Evolutionary conservation across 2,329 filamentous ascomycete species (phyloP), one percentile per base, ranked within the genome.

Genomic region (Colletotrichum tropicicola): DNA sequence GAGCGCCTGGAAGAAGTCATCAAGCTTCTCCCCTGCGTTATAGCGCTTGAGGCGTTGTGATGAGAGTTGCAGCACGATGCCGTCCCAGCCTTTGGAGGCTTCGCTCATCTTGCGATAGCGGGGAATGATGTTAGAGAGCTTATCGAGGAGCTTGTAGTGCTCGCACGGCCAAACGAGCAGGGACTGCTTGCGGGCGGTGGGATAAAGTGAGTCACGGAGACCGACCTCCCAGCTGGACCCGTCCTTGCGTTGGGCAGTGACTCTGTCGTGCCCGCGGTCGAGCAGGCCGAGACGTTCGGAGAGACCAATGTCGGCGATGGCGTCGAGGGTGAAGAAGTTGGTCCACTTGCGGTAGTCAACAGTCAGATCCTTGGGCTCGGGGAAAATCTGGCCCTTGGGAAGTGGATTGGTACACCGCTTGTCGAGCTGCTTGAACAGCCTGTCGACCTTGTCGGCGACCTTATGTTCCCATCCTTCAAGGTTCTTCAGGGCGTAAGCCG

Each of bases 291-390:
- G 77, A n/a, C 76, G 78, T 55, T 85, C 79, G 1, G 77, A 81
- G 0, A 87, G 75, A 2, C 84, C 85, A 70, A 88, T 87, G 56
- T 87, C 83, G 15, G 82, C 83, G 53, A 87, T 87, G 3, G 83
- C 85, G 60, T 88, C 85, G 13, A 87, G 75, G 0, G 83, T 84
- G 71, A 87, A 87, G 74, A 84, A 85, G 72, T 86, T 87, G 23
- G 79, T 78, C 80, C 80, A 87, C 6, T 76, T 74, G 5, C 84
- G 80, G 58, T 82, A 83, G 68, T 87, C 82, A 17, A 87, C 75
- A 0, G 75, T 83, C 17, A 84, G 58, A 49, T 85, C 82, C 27
- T 74, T 70, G 1, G 75, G 64, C 5, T 70, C 67, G 0, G 77
- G 75, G 5, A 57, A 53, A 17, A 59, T 56, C 5, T 69, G 69